These are phyloP conservation scores for Corylus avellana DNA, from an alignment of 306 rosid genomes.

Conservation along the genomic window DNA sequence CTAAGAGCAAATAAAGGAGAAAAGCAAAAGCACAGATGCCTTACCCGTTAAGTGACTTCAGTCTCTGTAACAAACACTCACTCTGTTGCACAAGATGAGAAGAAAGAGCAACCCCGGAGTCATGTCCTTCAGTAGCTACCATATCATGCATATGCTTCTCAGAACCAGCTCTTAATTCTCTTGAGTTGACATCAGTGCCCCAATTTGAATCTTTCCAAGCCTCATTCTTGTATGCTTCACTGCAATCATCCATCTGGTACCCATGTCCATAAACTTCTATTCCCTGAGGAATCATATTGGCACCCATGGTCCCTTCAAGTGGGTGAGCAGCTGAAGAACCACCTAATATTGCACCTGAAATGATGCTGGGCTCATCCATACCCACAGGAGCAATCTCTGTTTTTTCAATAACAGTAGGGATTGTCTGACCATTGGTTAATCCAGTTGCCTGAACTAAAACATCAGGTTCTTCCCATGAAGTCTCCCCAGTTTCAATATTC, in stretches of 20 bases:
- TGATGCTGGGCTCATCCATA: conserved; percentile 32
- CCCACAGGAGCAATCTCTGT: conserved; percentile 33
- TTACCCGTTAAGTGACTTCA: conserved; percentile 67
- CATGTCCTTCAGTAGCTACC: conserved; percentile 38
- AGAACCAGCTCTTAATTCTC: conserved; percentile 32
- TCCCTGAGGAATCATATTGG: conserved; percentile 31
- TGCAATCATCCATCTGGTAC: conserved; percentile 45
- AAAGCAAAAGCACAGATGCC: conserved; percentile 14
- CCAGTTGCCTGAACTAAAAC: conserved; percentile 57
- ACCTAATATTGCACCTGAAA: conserved; percentile 33
- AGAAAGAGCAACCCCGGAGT: conserved; percentile 46
- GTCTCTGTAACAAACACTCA: conserved; percentile 66
- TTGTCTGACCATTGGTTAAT: conserved; percentile 35
- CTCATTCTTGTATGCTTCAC: conserved; percentile 36
- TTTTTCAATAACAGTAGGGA: conserved; percentile 34
- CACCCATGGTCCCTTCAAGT: conserved; percentile 31
- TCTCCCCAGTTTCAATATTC: conserved; percentile 92
- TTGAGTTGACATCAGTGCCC: conserved; percentile 39
- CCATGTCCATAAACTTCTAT: conserved; percentile 34
- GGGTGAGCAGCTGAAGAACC: conserved; percentile 36
- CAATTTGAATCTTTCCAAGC: conserved; percentile 31
- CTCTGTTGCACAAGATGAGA: conserved; percentile 51
- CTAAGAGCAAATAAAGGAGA: conserved; percentile 19
- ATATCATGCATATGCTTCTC: conserved; percentile 18
- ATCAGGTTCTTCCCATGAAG: conserved; percentile 93